phyloP scores from a whole-genome alignment of 2,329 filamentous ascomycete genomes.

The Balansia obtecta region DNA sequence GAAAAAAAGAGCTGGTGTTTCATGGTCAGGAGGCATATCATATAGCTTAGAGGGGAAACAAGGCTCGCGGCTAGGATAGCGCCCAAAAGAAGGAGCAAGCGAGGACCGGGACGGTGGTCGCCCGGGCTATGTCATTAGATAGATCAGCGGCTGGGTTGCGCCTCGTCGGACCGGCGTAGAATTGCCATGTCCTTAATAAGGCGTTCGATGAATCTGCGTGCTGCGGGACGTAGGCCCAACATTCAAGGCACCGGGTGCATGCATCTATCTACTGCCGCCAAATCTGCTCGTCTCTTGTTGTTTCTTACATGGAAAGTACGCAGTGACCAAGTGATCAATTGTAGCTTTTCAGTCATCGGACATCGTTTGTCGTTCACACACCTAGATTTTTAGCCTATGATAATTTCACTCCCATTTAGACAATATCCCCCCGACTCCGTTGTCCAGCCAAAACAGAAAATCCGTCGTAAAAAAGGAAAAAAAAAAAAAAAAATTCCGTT shows the following conservation, averaged over 20 bases:
- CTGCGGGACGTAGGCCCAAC: no score
- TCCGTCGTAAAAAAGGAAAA: background rate
- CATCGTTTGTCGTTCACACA: background rate
- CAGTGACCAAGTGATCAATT: background rate
- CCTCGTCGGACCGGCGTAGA: background rate
- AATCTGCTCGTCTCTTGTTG: background rate
- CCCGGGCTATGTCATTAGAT: background rate
- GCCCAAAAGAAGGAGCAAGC: background rate
- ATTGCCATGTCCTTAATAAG: background rate
- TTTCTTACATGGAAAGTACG: background rate
- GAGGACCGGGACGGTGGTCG: background rate
- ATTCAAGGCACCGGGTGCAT: no score
- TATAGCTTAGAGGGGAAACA: background rate
- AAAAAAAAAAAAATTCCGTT: no score
- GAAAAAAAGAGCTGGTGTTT: no score
- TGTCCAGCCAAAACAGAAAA: background rate
- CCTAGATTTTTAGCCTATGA: background rate
- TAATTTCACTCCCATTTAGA: no score
- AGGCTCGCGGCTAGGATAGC: background rate
- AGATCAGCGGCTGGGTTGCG: background rate
- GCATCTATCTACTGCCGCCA: background rate
- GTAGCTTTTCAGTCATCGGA: background rate
- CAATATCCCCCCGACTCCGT: background rate
- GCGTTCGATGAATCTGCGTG: background rate
- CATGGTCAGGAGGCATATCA: background rate